phyloP scores from a whole-genome alignment of 202 grass and related monocot genomes.

The Alloteropsis angusta region DNA sequence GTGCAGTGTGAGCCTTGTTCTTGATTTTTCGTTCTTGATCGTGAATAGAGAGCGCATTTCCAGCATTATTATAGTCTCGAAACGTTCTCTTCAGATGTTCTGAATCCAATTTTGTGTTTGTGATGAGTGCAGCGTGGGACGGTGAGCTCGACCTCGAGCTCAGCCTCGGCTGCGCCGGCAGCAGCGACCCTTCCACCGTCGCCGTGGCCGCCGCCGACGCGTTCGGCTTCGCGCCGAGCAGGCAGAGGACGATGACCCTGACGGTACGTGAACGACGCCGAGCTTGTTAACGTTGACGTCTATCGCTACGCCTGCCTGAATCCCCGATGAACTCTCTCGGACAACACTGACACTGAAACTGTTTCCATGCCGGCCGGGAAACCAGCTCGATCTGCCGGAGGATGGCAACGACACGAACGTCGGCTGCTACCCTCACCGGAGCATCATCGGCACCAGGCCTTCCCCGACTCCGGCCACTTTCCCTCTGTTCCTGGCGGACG shows the following conservation, averaged over 20 bases:
- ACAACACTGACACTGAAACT: background rate
- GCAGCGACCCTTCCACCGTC: background rate
- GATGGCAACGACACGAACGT: background rate
- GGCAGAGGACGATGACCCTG: conserved; percentile 21
- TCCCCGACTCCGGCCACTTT: background rate
- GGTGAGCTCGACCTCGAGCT: conserved; percentile 48
- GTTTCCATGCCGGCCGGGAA: background rate
- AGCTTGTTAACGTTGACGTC: background rate
- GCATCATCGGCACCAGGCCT: conserved; percentile 19
- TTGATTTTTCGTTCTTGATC: background rate
- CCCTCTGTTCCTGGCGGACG: background rate
- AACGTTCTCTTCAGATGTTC: background rate
- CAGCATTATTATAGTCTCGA: background rate
- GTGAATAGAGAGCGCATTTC: too few relatives aligned
- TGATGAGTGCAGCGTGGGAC: conserved; percentile 19
- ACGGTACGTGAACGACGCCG: background rate
- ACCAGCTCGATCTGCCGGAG: conserved; percentile 31
- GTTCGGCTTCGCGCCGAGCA: background rate
- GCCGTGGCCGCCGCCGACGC: background rate
- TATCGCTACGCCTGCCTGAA: background rate
- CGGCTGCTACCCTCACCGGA: background rate
- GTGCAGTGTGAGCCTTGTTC: conserved; percentile 14
- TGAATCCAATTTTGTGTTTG: background rate
- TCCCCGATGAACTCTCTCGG: too few relatives aligned
- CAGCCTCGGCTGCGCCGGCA: conserved; percentile 39